These are phyloP conservation scores for Blastobotrys elegans DNA, from an alignment of 1,139 yeast species.

Conservation along the genomic window DNA sequence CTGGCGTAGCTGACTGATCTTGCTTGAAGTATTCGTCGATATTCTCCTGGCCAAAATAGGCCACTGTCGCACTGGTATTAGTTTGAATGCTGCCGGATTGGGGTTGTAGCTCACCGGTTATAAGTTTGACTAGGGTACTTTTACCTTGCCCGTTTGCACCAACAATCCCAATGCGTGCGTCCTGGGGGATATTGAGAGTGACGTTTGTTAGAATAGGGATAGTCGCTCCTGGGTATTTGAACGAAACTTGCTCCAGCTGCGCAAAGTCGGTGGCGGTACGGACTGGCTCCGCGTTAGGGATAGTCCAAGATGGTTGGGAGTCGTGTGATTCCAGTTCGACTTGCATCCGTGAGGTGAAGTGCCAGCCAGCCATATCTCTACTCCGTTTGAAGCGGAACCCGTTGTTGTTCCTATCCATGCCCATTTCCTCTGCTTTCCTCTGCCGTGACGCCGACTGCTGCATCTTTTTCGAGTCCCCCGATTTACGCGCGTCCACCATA, in stretches of 20 bases:
- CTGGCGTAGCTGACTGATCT: not conserved
- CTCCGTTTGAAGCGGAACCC: slow-evolving; percentile 13
- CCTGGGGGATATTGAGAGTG: slow-evolving; percentile 7
- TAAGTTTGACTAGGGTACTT: slow-evolving; percentile 54
- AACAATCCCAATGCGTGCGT: slow-evolving; percentile 60
- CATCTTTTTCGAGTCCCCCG: slow-evolving; percentile 13
- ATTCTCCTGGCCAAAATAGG: slow-evolving; percentile 12
- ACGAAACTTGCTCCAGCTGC: slow-evolving; percentile 5
- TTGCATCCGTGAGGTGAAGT: slow-evolving; percentile 5
- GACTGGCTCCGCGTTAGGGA: slow-evolving; percentile 7
- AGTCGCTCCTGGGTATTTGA: not conserved
- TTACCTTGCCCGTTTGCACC: slow-evolving; percentile 99
- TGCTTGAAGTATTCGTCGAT: slow-evolving; percentile 3
- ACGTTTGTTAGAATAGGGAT: slow-evolving; percentile 1
- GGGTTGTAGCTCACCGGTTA: slow-evolving; percentile 6
- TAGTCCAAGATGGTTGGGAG: slow-evolving; percentile 3
- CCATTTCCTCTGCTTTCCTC: slow-evolving; percentile 10
- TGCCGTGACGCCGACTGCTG: slow-evolving; percentile 10
- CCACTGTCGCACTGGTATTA: slow-evolving; percentile 6
- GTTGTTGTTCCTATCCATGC: slow-evolving; percentile 7
- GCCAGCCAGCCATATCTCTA: slow-evolving; percentile 10
- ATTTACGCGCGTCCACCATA: slow-evolving; percentile 11
- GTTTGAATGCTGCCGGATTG: slow-evolving; percentile 3
- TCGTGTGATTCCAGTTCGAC: slow-evolving; percentile 9
- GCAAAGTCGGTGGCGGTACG: slow-evolving; percentile 3